phyloP scores from a whole-genome alignment of 169 alveolate species.

The Eimeria acervulina region DNA sequence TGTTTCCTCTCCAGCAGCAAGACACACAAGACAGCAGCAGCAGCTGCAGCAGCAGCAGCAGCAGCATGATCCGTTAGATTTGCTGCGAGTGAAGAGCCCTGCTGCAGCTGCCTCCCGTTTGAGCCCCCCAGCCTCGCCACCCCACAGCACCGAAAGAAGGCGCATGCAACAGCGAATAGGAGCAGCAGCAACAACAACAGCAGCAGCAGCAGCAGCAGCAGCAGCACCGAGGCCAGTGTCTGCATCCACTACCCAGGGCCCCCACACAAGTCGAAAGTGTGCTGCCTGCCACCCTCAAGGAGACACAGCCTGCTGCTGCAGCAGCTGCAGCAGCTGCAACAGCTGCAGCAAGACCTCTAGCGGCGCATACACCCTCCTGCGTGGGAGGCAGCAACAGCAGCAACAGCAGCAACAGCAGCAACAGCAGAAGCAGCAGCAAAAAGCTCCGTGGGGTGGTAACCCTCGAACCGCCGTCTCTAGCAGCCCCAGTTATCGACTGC shows the following conservation, averaged over 20 bases:
- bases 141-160: not conserved
- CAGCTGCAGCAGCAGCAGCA: conserved; percentile 34
- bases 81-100: not conserved
- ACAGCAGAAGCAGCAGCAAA: too few relatives aligned
- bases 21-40: not conserved
- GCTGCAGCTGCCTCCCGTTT: not conserved
- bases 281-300: conserved; percentile 24
- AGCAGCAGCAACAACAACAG: conserved; percentile 36
- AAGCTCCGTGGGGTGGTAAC: not conserved
- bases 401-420: conserved; percentile 24
- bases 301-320: conserved; percentile 4
- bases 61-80: not conserved
- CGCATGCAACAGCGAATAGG: not conserved
- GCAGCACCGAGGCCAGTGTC: not conserved
- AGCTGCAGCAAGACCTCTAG: conserved; percentile 4
- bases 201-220: conserved; percentile 25
- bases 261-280: conserved; percentile 17
- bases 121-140: not conserved
- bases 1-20: not conserved
- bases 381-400: conserved; percentile 21
- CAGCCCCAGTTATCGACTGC: not conserved
- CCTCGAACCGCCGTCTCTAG: not conserved
- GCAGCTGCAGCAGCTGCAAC: not conserved
- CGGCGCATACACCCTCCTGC: not conserved
- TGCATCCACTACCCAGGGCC: conserved; percentile 11